phyloP scores from a whole-genome alignment of 2,329 filamentous ascomycete species.

The Samsoniella hepiali region DNA sequence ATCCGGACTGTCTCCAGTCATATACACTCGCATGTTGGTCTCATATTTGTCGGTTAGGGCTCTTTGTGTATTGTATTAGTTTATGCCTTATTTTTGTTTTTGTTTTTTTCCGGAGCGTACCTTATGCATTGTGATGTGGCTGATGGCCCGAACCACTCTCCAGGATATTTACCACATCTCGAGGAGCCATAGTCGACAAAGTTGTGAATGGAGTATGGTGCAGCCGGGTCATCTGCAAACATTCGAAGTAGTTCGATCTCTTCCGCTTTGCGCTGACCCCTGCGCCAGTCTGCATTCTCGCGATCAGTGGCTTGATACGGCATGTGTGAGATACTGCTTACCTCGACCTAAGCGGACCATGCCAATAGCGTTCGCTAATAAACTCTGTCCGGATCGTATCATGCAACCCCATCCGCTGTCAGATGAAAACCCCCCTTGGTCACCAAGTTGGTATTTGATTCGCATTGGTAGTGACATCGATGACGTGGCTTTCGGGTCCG shows the following conservation, averaged over 20 bases:
- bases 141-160: slow-evolving; percentile 98
- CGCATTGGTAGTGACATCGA: slow-evolving; percentile 81
- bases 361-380: slow-evolving; percentile 81
- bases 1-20: slow-evolving; percentile 84
- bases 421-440: slow-evolving; percentile 79
- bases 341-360: slow-evolving; percentile 75
- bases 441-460: slow-evolving; percentile 73
- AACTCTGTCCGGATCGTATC: slow-evolving; percentile 92
- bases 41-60: slow-evolving; percentile 68
- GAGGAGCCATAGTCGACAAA: slow-evolving; percentile 86
- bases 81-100: neutral
- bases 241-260: slow-evolving; percentile 72
- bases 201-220: slow-evolving; percentile 90
- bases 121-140: slow-evolving; percentile 92
- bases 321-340: slow-evolving; percentile 37
- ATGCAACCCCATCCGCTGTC: slow-evolving; percentile 99
- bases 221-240: slow-evolving; percentile 82
- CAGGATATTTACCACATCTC: slow-evolving; percentile 89
- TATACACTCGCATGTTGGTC: slow-evolving; percentile 72
- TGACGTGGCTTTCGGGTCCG: slow-evolving; percentile 66
- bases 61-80: slow-evolving; percentile 42
- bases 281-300: slow-evolving; percentile 65
- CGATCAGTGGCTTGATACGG: neutral
- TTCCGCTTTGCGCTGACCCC: slow-evolving; percentile 52
- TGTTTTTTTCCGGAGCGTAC: slow-evolving; percentile 47